Evolutionary conservation across 139 green algal species (phyloP).

Genomic region (Chlamydomonas sp.): DNA sequence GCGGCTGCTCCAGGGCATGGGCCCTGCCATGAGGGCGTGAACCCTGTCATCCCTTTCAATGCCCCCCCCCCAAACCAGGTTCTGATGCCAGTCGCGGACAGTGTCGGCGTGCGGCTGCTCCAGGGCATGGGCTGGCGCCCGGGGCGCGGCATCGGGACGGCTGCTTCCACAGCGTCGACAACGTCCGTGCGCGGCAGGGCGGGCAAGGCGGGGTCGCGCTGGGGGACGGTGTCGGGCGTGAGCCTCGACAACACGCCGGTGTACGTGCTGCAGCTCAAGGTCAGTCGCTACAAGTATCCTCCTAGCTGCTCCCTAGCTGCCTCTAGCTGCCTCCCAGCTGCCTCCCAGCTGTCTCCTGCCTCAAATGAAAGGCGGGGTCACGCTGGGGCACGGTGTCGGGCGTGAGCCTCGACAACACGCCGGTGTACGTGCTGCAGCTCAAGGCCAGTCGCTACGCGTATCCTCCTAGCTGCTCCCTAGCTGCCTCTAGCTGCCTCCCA

Average conservation of each 20-base stretch:
- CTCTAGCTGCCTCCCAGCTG: not conserved
- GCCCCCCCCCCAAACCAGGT: too few species aligned
- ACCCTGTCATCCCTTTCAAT: too few species aligned
- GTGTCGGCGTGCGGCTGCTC: constrained; percentile 76
- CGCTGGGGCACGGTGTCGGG: constrained; percentile 49
- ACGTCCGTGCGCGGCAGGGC: constrained; percentile 5
- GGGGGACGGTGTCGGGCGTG: constrained; percentile 52
- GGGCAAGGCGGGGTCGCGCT: constrained; percentile 30
- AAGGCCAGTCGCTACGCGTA: not conserved
- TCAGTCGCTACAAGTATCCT: constrained; percentile 11
- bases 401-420: constrained; percentile 61
- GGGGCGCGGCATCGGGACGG: constrained; percentile 61
- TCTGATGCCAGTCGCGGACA: constrained; percentile 64
- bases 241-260: constrained; percentile 62
- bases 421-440: constrained; percentile 46
- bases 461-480: not conserved
- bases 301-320: not conserved
- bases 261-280: constrained; percentile 70
- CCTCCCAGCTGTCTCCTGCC: not conserved
- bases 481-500: too few species aligned
- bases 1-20: too few species aligned
- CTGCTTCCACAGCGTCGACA: constrained; percentile 13
- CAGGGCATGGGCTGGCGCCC: constrained; percentile 89
- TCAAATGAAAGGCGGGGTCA: not conserved
- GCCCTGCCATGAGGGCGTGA: too few species aligned